Evolutionary conservation across 345 rosid species (phyloP), one percentile per base, ranked within the genome.

Genomic region (Eucalyptus caleyi): DNA sequence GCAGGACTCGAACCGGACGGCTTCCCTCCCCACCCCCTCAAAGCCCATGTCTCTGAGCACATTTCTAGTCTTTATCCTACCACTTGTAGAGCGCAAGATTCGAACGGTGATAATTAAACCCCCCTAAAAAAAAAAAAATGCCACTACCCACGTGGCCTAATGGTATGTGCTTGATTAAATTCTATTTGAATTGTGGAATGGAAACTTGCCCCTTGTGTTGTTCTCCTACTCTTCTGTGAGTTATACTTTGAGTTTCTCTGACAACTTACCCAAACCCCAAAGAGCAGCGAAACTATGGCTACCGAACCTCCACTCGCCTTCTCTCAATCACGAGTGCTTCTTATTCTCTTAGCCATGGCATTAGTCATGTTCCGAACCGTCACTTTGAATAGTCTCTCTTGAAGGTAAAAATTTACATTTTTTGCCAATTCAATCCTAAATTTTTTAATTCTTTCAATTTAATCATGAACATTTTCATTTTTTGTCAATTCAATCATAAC

Each of bases 321-420:
- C 30, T 59, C 27, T 24, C 65, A 59, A 59, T 59, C 65, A 59
- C 30, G 65, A 26, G n/a, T 26, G 65, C 65, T 59, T 59, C n/a
- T 59, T 59, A 59, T 24, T 47, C 65, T 59, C 65, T 24, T 59
- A 59, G 65, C 30, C 65, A 24, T 2, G 11, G 65, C 30, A 59
- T 59, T 59, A 11, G 7, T 59, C 27, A 26, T 59, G 65, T 5
- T 59, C 65, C 14, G 14, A 59, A 24, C 30, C 0, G 7, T 11
- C 14, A 14, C 65, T 59, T 13, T 47, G 26, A 56, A 1, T 11
- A 56, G 16, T 37, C 87, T 44, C 92, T 92, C 86, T 91, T 92
- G 5, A 87, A n/a, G 93, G 51, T 0, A 50, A 50, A 50, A 50
- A 0, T 16, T 16, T 53, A 19, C 2, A 19, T 18, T 53, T 53